Conservation (phyloP, 2,329 filamentous ascomycete species). For the Juglanconis juglandina region DNA sequence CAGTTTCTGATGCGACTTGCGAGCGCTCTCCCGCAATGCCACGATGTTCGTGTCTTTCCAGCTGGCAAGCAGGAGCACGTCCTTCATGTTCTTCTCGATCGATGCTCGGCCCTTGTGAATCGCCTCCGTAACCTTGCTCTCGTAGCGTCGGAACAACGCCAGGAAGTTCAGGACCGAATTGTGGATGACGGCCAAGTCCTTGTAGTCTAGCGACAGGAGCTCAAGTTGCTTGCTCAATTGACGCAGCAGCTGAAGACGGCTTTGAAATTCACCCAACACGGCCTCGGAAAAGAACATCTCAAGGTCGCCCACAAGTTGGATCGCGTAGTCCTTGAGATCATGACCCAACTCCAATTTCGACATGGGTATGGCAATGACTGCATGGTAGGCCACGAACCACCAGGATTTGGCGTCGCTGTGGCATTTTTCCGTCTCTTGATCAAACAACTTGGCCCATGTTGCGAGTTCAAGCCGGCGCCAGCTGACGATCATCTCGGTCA, state of each 20-base stretch:
- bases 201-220: slow-evolving; percentile 57
- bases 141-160: slow-evolving; percentile 69
- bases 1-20: slow-evolving; percentile 84
- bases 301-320: slow-evolving; percentile 70
- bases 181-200: slow-evolving; percentile 54
- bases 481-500: slow-evolving; percentile 77
- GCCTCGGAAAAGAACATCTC: slow-evolving; percentile 76
- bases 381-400: slow-evolving; percentile 97
- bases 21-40: slow-evolving; percentile 82
- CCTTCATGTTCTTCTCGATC: slow-evolving; percentile 89
- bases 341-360: slow-evolving; percentile 57
- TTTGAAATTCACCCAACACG: slow-evolving; percentile 74
- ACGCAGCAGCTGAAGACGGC: slow-evolving; percentile 67
- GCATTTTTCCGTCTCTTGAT: slow-evolving; percentile 75
- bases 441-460: slow-evolving; percentile 86
- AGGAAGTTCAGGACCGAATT: slow-evolving; percentile 74
- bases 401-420: slow-evolving; percentile 77
- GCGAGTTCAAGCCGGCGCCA: slow-evolving; percentile 91
- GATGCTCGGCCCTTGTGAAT: slow-evolving; percentile 65
- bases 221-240: slow-evolving; percentile 64
- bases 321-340: slow-evolving; percentile 61
- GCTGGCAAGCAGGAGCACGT: slow-evolving; percentile 87
- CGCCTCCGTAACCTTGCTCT: slow-evolving; percentile 59
- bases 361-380: slow-evolving; percentile 72
- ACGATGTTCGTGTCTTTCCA: slow-evolving; percentile 98